These are phyloP conservation scores for Auriscalpium vulgare DNA, from an alignment of 768 basidiomycete species.

Conservation along the genomic window DNA sequence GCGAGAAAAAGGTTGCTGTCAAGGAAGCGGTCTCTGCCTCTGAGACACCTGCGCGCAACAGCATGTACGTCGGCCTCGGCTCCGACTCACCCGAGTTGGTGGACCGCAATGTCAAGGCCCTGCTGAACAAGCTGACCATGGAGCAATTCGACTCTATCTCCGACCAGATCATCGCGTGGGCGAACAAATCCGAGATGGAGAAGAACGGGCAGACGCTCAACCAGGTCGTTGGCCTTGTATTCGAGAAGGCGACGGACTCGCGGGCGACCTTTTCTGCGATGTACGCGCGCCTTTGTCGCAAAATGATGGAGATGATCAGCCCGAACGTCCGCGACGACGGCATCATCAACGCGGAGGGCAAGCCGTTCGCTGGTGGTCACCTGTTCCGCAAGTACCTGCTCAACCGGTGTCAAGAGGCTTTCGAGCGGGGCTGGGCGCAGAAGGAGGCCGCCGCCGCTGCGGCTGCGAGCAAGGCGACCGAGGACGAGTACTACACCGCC, in stretches of 20 bases:
- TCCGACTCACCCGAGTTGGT: constrained; percentile 69
- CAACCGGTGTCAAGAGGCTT: constrained; percentile 96
- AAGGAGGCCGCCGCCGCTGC: constrained; percentile 84
- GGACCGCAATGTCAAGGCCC: constrained; percentile 83
- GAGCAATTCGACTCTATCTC: constrained; percentile 96
- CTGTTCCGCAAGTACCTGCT: constrained; percentile 96
- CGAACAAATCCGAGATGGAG: constrained; percentile 88
- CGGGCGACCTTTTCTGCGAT: constrained; percentile 87
- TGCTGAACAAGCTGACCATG: constrained; percentile 95
- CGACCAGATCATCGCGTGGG: constrained; percentile 91
- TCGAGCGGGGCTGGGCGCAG: constrained; percentile 90
- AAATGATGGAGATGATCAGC: constrained; percentile 93
- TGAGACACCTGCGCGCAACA: too few relatives aligned
- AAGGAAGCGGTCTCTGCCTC: too few relatives aligned
- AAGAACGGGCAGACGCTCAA: constrained; percentile 91
- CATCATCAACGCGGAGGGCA: constrained; percentile 73
- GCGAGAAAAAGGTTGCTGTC: too few relatives aligned
- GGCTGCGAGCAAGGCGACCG: too few relatives aligned
- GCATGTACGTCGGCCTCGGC: too few relatives aligned
- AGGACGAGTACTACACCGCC: constrained; percentile 92
- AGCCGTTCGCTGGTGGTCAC: constrained; percentile 86
- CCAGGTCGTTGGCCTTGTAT: constrained; percentile 91
- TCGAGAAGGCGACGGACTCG: constrained; percentile 96
- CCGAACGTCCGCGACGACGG: constrained; percentile 83
- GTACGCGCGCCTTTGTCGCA: constrained; percentile 92